Base-by-base conservation (phyloP, 305 asterid genomes). In the Stenogyne calaminthoides region DNA sequence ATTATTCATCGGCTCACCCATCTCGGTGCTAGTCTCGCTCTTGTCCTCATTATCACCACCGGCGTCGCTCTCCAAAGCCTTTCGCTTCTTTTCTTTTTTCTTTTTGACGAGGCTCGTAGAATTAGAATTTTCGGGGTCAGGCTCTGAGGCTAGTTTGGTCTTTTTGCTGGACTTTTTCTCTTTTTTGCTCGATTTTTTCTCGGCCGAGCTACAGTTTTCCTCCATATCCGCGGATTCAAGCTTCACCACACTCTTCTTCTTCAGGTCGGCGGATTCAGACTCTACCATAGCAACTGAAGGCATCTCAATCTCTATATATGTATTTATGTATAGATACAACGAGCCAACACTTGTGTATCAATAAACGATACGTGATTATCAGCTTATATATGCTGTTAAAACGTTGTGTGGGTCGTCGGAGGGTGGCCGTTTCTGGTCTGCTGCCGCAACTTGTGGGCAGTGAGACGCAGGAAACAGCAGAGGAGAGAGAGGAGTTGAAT, bases 1-100 rank as follows among this genome's bases (percentile, higher is more conserved):
- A 80, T 56, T 40, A 57, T 84, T 86, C 84, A 86, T 37, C 64
- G 96, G 88, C 89, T 88, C 92, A 40, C 91, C 96, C 78, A 74
- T 77, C 79, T 85, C 90, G 74, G 91, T 86, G 88, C 96, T 92
- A 40, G 94, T 90, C 14, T 87, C 96, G 75, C 96, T 87, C 86
- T 76, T 83, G 73, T 84, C 90, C 9, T 80, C 89, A 1, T 64
- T 84, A 40, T 76, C 86, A 39, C 64, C 86, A 39, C 64, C 85
- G 57, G 74, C 80, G 29, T 78, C 83, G 47, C 81, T 70, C 79
- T 80, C 89, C 78, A 75, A 72, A 37, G 82, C 81, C 85, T 90
- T 87, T 16, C 89, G 88, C 85, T 87, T 88, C 81, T 78, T 85
- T 40, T 87, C 87, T 70, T 91, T 88, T 72, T 77, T 82, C 77